Conservation (phyloP, 495 filamentous ascomycete genomes). For the Xeromyces bisporus region DNA sequence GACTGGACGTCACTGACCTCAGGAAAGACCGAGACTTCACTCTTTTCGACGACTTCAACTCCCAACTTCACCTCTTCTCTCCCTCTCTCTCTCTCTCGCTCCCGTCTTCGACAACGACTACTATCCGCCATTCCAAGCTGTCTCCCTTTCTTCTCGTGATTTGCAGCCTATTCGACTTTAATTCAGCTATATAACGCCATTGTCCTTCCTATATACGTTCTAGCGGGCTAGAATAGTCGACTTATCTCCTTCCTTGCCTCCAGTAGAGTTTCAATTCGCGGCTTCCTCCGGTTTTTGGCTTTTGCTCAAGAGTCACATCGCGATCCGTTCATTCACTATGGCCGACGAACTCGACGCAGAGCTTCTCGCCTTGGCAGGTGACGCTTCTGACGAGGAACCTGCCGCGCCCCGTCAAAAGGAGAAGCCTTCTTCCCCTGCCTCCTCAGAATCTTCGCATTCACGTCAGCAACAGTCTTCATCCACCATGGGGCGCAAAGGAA, state of each 20-base stretch:
- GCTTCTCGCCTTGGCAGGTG: conserved; percentile 71
- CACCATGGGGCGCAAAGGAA: conserved; percentile 30
- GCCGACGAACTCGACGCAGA: conserved; percentile 71
- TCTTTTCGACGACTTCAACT: not conserved
- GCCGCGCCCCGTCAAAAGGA: conserved; percentile 24
- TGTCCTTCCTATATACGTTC: not conserved
- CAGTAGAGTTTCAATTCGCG: not conserved
- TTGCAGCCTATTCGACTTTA: not conserved
- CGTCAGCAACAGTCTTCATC: conserved; percentile 13
- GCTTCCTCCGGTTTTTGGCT: not conserved
- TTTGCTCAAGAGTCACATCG: not conserved
- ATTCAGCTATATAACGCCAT: not conserved
- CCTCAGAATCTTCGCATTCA: conserved; percentile 18
- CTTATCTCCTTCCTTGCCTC: not conserved
- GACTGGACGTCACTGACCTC: not conserved
- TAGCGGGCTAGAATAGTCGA: not conserved
- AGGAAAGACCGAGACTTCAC: not conserved
- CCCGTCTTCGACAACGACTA: no score
- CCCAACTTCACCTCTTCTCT: not conserved
- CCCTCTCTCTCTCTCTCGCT: no score
- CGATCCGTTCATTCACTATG: conserved; percentile 17
- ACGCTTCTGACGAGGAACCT: conserved; percentile 37
- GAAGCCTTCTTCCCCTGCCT: conserved; percentile 17
- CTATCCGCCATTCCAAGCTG: no score
- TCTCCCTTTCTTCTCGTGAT: not conserved